Conservation (phyloP, 352 stramenopile species). For the Phytopythium litorale region DNA sequence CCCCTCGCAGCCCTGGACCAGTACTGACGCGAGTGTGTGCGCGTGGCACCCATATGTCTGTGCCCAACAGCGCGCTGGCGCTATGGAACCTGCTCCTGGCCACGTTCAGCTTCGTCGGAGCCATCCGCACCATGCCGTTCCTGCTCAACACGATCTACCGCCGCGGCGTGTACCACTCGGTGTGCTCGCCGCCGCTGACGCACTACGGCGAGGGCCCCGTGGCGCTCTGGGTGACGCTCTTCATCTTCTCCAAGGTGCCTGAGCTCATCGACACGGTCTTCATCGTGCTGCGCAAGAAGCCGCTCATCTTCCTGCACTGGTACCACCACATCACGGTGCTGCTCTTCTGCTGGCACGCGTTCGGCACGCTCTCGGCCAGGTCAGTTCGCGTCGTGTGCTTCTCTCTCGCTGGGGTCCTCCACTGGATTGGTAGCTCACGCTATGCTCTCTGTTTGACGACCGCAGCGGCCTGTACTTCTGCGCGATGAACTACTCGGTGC, state of each 20-base stretch:
- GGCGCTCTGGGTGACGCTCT: slow-evolving; percentile 76
- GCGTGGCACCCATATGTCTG: not conserved
- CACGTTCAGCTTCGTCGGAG: slow-evolving; percentile 79
- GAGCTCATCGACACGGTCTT: slow-evolving; percentile 97
- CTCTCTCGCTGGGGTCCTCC: slow-evolving; percentile 9
- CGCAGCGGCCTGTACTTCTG: slow-evolving; percentile 94
- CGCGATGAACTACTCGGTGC: slow-evolving; percentile 98
- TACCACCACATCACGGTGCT: slow-evolving; percentile 98
- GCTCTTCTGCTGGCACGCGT: slow-evolving; percentile 97
- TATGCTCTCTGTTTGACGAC: not conserved
- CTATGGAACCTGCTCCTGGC: slow-evolving; percentile 80
- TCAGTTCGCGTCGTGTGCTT: slow-evolving; percentile 15
- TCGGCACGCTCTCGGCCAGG: slow-evolving; percentile 87
- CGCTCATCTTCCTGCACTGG: slow-evolving; percentile 97
- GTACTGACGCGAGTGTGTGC: not conserved
- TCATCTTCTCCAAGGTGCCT: slow-evolving; percentile 89
- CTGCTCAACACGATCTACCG: slow-evolving; percentile 79
- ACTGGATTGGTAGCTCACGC: not conserved
- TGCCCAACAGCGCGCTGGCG: slow-evolving; percentile 39
- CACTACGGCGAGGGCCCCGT: slow-evolving; percentile 71
- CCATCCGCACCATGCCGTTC: slow-evolving; percentile 70
- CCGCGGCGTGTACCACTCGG: slow-evolving; percentile 77
- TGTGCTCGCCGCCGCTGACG: slow-evolving; percentile 63
- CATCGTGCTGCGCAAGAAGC: slow-evolving; percentile 97
- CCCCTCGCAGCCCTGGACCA: no score